Percentiles rank a stretch among this genome's conserved stretches.
These are phyloP conservation scores for Candida xyloterini DNA, from an alignment of 805 yeast genomes.

Conservation along the genomic window DNA sequence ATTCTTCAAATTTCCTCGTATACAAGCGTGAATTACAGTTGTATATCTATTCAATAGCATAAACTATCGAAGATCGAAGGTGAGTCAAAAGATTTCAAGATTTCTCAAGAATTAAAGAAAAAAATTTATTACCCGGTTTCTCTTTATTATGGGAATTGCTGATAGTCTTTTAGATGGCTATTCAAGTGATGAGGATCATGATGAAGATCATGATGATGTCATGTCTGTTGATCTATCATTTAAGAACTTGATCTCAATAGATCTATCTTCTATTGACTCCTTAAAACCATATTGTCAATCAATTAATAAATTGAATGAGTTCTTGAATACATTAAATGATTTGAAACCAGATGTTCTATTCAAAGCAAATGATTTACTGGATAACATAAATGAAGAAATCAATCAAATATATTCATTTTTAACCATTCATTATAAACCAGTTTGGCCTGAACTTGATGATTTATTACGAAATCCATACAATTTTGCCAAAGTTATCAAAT, in stretches of 20 bases:
- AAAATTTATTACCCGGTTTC: conserved; percentile 8
- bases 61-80: conserved; percentile 14
- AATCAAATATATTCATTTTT: conserved; percentile 45
- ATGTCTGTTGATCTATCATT: conserved; percentile 5
- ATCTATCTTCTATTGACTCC: conserved; percentile 23
- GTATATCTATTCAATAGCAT: conserved; percentile 25
- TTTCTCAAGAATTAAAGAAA: conserved; percentile 6
- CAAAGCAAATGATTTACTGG: conserved; percentile 51
- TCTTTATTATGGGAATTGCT: conserved; percentile 36
- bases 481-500: conserved; percentile 50
- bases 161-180: conserved; percentile 42
- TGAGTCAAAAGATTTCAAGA: conserved; percentile 6
- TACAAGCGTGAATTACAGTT: conserved; percentile 13
- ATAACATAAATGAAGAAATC: conserved; percentile 55
- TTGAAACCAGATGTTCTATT: conserved; percentile 51
- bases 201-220: neutral
- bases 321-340: conserved; percentile 24
- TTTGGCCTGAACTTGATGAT: conserved; percentile 70
- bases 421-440: conserved; percentile 49
- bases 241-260: conserved; percentile 12
- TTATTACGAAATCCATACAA: conserved; percentile 60
- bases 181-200: conserved; percentile 29
- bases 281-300: conserved; percentile 27
- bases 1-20: conserved; percentile 8
- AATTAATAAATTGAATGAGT: conserved; percentile 23